These are phyloP conservation scores for Nitzschia sp. DNA, from an alignment of 108 stramenopile genomes.

Conservation along the genomic window DNA sequence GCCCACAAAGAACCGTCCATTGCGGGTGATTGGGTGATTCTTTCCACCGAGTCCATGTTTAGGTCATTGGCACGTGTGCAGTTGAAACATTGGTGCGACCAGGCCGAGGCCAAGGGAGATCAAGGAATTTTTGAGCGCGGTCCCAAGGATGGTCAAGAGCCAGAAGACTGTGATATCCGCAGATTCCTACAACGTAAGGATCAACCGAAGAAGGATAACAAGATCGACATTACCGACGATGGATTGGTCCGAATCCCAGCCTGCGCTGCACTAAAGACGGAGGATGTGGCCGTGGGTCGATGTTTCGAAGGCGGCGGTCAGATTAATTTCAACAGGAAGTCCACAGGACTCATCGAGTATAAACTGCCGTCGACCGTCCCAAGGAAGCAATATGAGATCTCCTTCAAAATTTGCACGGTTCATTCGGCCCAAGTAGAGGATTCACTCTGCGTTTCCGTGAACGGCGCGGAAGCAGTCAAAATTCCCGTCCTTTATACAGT, in stretches of 20 bases:
- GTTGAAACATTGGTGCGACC: not conserved
- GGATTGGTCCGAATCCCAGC: not conserved
- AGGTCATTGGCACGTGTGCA: not conserved
- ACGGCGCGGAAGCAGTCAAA: not conserved
- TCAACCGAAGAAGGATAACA: not conserved
- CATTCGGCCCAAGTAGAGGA: not conserved
- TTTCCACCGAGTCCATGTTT: not conserved
- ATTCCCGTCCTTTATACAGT: not conserved
- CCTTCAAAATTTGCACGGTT: not conserved
- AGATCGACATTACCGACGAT: not conserved
- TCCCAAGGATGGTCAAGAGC: not conserved
- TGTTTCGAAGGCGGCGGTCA: not conserved
- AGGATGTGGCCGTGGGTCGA: not conserved
- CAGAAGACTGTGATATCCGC: constrained; percentile 1
- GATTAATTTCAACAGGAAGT: not conserved
- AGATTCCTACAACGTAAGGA: not conserved
- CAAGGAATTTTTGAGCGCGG: not conserved
- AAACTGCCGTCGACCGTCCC: not conserved
- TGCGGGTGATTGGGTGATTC: not conserved
- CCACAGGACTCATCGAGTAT: not conserved
- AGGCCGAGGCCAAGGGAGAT: not conserved
- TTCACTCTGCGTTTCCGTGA: not conserved
- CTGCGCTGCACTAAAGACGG: not conserved
- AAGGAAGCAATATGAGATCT: not conserved
- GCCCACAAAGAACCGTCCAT: not conserved